phyloP scores from a whole-genome alignment of 2,329 filamentous ascomycete species.

The Mariannaea sp. region DNA sequence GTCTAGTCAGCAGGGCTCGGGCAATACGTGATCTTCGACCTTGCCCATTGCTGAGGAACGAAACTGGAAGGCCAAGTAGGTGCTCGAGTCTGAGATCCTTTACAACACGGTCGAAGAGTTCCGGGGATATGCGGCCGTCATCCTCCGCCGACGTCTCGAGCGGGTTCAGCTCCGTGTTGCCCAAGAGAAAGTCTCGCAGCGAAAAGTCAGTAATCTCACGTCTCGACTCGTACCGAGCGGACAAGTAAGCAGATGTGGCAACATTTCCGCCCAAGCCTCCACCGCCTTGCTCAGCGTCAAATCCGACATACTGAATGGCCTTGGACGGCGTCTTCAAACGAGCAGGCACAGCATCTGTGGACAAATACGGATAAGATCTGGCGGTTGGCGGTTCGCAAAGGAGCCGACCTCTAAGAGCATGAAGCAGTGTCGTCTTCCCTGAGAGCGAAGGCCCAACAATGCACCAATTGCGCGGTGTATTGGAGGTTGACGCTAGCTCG shows the following conservation, averaged over 20 bases:
- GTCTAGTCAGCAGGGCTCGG: constrained; percentile 76
- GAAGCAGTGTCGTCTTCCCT: constrained; percentile 81
- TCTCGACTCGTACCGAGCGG: constrained; percentile 86
- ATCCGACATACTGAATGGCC: constrained; percentile 89
- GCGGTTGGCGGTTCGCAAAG: constrained; percentile 76
- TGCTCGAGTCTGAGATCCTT: constrained; percentile 69
- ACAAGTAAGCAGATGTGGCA: constrained; percentile 78
- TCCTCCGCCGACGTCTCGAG: constrained; percentile 50
- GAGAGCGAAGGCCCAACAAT: constrained; percentile 79
- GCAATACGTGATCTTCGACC: constrained; percentile 86
- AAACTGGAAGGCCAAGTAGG: constrained; percentile 79
- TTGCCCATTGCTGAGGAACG: constrained; percentile 93
- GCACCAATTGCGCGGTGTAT: constrained; percentile 72
- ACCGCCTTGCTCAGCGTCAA: constrained; percentile 72
- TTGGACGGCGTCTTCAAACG: constrained; percentile 62
- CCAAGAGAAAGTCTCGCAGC: constrained; percentile 77
- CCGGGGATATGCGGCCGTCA: constrained; percentile 53
- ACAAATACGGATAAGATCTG: constrained; percentile 78
- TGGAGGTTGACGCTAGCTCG: constrained; percentile 63
- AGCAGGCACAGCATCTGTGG: constrained; percentile 61
- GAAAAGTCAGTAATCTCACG: constrained; percentile 88
- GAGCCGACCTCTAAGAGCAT: constrained; percentile 76
- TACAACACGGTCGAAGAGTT: constrained; percentile 66
- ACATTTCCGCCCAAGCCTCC: constrained; percentile 57
- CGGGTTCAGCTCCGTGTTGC: constrained; percentile 83